phyloP scores from a whole-genome alignment of 2,329 filamentous ascomycete species.

The Sclerotinia trifoliorum region DNA sequence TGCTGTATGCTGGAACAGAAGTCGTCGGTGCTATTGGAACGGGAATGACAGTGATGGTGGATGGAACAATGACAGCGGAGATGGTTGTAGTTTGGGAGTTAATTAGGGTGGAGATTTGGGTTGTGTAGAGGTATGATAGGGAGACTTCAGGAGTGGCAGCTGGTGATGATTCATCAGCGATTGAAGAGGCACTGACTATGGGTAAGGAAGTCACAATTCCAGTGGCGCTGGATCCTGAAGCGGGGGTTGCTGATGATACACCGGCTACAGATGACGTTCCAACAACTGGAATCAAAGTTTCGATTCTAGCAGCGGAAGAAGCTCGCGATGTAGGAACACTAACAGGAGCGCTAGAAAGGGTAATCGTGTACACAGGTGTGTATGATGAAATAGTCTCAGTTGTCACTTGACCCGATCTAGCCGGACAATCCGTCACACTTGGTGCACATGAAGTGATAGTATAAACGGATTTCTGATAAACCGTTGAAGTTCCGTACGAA shows the following conservation, averaged over 20 bases:
- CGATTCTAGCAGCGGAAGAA: not conserved
- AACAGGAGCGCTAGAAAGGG: conserved; percentile 12
- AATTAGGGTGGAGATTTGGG: not conserved
- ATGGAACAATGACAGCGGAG: not conserved
- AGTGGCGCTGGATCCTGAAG: not conserved
- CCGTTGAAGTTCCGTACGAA: conserved; percentile 44
- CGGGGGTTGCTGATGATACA: no score
- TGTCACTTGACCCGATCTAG: conserved; percentile 40
- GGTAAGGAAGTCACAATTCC: not conserved
- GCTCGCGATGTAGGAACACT: not conserved
- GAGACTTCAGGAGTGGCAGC: not conserved
- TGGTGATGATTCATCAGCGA: not conserved
- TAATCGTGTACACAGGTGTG: conserved; percentile 42
- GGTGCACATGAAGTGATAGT: conserved; percentile 53
- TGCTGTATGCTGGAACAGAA: not conserved
- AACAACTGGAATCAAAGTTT: not conserved
- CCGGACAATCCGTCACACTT: conserved; percentile 53
- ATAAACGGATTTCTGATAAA: conserved; percentile 50
- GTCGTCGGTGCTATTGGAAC: not conserved
- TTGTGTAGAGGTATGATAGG: not conserved
- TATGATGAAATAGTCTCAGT: conserved; percentile 46
- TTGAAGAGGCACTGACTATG: not conserved
- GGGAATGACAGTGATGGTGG: conserved; percentile 8
- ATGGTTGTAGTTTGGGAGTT: not conserved
- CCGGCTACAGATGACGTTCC: not conserved